Evolutionary conservation across 2,329 filamentous ascomycete genomes (phyloP).

Genomic region (Sphaceloma murrayae): DNA sequence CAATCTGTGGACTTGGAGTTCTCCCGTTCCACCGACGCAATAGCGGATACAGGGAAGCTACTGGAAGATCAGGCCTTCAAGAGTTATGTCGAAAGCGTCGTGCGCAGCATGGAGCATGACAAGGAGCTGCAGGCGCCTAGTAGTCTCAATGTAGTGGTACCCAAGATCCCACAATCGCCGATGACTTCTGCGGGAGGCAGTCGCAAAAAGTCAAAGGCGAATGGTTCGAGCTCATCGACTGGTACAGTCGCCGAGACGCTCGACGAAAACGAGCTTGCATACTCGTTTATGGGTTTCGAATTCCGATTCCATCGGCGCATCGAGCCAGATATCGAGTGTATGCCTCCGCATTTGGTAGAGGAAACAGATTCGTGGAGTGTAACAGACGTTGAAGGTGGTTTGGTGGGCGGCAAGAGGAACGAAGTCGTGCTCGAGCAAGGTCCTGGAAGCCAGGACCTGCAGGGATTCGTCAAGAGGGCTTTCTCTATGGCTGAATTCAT

Average conservation of each 20-base stretch:
- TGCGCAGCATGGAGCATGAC: slow-evolving; percentile 7
- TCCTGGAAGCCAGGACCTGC: background rate
- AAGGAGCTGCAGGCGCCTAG: slow-evolving; percentile 13
- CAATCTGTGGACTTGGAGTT: slow-evolving; percentile 16
- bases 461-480: slow-evolving; percentile 2
- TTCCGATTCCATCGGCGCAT: slow-evolving; percentile 3
- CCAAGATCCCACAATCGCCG: too few relatives aligned
- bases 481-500: slow-evolving; percentile 7
- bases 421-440: slow-evolving; percentile 7
- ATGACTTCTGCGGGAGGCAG: too few relatives aligned
- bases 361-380: background rate
- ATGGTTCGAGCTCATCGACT: too few relatives aligned
- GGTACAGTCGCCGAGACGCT: too few relatives aligned
- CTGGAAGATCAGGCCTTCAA: background rate
- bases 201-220: too few relatives aligned
- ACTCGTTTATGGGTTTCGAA: slow-evolving; percentile 19
- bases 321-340: background rate
- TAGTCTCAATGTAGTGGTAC: too few relatives aligned
- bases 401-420: slow-evolving; percentile 16
- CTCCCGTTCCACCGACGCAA: background rate
- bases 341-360: background rate
- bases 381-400: slow-evolving; percentile 12
- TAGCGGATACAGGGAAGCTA: background rate
- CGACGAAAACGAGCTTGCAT: background rate
- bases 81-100: slow-evolving; percentile 12